phyloP scores from a whole-genome alignment of 257 asterid genomes.

The Handroanthus guayacan region DNA sequence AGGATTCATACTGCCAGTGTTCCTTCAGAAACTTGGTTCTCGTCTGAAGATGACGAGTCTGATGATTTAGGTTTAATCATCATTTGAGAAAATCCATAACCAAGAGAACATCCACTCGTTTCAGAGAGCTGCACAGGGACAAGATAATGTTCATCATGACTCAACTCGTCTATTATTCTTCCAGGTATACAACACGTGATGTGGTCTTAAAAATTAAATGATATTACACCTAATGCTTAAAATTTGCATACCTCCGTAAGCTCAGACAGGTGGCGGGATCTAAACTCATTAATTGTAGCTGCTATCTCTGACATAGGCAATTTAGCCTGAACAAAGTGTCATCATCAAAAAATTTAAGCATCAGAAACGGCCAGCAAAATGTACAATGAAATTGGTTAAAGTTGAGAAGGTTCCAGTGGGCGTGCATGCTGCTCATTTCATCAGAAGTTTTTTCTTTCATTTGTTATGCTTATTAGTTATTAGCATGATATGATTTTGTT shows the following conservation, averaged over 20 bases:
- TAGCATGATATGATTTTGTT: not conserved
- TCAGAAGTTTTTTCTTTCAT: too few relatives aligned
- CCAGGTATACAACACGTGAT: not conserved
- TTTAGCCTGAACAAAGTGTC: constrained; percentile 66
- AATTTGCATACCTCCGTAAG: constrained; percentile 79
- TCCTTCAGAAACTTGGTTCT: constrained; percentile 74
- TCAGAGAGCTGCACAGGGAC: constrained; percentile 71
- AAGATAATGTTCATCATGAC: constrained; percentile 14
- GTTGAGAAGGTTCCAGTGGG: not conserved
- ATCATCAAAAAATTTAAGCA: not conserved
- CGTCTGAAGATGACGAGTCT: constrained; percentile 66
- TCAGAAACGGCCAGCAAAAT: constrained; percentile 14
- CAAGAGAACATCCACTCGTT: constrained; percentile 92
- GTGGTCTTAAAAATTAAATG: not conserved
- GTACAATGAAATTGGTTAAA: not conserved
- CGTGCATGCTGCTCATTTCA: constrained; percentile 1
- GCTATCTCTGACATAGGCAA: constrained; percentile 92
- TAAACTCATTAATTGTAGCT: constrained; percentile 89
- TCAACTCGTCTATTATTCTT: constrained; percentile 3
- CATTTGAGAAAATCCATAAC: constrained; percentile 81
- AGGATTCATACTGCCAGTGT: constrained; percentile 60
- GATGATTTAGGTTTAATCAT: constrained; percentile 67
- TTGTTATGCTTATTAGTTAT: too few relatives aligned
- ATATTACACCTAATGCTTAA: not conserved
- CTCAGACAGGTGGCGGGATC: constrained; percentile 98